These are phyloP conservation scores for Taiwanofungus camphoratus DNA, from an alignment of 1,284 basidiomycete species.

Conservation along the genomic window DNA sequence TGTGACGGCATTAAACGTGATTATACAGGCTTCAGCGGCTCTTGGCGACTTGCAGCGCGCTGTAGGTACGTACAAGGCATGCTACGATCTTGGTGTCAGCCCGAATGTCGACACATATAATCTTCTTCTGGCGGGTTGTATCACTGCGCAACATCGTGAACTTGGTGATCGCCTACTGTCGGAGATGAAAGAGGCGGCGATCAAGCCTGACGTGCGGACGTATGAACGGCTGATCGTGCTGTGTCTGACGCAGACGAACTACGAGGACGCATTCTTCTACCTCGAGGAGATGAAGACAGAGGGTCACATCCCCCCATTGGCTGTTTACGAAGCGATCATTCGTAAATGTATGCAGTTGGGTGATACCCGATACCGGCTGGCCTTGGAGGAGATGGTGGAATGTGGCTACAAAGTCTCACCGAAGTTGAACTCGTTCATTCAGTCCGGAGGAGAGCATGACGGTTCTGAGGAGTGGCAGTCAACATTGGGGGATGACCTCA, in stretches of 20 bases:
- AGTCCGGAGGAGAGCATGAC: slow-evolving; percentile 22
- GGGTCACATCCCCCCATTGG: slow-evolving; percentile 45
- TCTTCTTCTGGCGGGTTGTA: slow-evolving; percentile 60
- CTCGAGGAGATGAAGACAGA: slow-evolving; percentile 80
- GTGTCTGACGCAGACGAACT: slow-evolving; percentile 62
- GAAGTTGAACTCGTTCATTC: slow-evolving; percentile 31
- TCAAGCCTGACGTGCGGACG: slow-evolving; percentile 52
- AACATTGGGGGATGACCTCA: too few species aligned
- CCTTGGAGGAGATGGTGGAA: slow-evolving; percentile 65
- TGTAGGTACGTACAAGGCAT: slow-evolving; percentile 68
- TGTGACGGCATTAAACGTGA: slow-evolving; percentile 53
- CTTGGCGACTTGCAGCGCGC: slow-evolving; percentile 72
- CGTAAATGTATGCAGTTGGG: slow-evolving; percentile 48
- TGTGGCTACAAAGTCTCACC: slow-evolving; percentile 36
- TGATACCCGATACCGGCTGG: slow-evolving; percentile 63
- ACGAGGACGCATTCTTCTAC: slow-evolving; percentile 86
- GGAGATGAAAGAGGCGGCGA: slow-evolving; percentile 51
- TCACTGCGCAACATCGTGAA: slow-evolving; percentile 45
- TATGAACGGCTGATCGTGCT: slow-evolving; percentile 66
- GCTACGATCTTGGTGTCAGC: slow-evolving; percentile 46
- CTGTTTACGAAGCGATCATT: slow-evolving; percentile 59
- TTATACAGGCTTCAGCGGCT: slow-evolving; percentile 60
- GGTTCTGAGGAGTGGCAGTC: neutral
- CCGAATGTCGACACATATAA: slow-evolving; percentile 70
- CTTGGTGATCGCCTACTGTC: slow-evolving; percentile 57